phyloP scores from a whole-genome alignment of 148 eudicot genomes.

The Dysphania ambrosioides region DNA sequence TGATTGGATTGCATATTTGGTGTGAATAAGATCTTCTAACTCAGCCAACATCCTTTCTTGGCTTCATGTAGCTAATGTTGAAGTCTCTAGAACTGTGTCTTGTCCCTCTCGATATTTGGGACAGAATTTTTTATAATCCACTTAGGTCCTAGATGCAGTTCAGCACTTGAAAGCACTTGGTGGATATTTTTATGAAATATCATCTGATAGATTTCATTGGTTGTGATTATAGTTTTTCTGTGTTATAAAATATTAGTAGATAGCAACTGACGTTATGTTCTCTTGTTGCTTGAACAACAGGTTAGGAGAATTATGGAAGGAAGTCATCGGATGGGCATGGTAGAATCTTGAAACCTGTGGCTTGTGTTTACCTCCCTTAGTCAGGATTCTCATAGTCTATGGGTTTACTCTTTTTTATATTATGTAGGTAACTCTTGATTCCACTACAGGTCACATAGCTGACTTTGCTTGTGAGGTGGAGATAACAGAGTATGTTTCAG shows the following conservation, averaged over 20 bases:
- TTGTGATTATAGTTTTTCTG: slow-evolving; percentile 5
- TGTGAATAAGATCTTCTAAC: not conserved
- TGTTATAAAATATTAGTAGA: not conserved
- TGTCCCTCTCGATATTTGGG: not conserved
- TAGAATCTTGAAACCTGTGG: slow-evolving; percentile 34
- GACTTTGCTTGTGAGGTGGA: slow-evolving; percentile 98
- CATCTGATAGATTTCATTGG: not conserved
- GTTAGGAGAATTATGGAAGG: slow-evolving; percentile 99
- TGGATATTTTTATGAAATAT: too few relatives aligned
- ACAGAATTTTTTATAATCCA: not conserved
- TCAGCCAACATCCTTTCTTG: not conserved
- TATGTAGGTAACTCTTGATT: slow-evolving; percentile 68
- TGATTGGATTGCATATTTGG: not conserved
- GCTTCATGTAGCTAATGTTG: not conserved
- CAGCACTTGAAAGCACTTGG: too few relatives aligned
- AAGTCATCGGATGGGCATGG: slow-evolving; percentile 99
- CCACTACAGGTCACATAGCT: slow-evolving; percentile 68
- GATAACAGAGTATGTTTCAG: slow-evolving; percentile 69
- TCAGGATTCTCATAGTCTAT: slow-evolving; percentile 23
- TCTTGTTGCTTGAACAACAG: slow-evolving; percentile 49
- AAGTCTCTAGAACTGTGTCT: not conserved
- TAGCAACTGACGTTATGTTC: slow-evolving; percentile 33
- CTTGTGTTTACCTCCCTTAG: slow-evolving; percentile 25
- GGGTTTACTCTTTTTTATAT: slow-evolving; percentile 29
- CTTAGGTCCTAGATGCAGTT: slow-evolving; percentile 6